Evolutionary conservation across 371 early-diverging fungal species (phyloP).

Genomic region (Circinella umbellata): DNA sequence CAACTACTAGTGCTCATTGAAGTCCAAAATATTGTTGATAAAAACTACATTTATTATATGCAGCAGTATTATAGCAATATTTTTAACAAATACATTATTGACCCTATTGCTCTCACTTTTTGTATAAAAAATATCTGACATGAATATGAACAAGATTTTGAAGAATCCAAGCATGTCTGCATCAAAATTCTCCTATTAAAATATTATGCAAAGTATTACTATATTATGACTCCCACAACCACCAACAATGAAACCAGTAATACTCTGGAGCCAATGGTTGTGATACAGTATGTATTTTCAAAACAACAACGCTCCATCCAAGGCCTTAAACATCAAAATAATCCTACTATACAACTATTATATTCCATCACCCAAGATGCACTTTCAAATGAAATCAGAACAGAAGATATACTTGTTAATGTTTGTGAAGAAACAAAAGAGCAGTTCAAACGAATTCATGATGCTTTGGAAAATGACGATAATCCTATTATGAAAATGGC

Average conservation of each 20-base stretch:
- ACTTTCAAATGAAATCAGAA: no score
- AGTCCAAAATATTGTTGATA: no score
- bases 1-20: no score
- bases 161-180: not conserved
- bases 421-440: not conserved
- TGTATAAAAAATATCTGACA: not conserved
- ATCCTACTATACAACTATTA: not conserved
- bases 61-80: no score
- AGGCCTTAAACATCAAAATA: not conserved
- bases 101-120: not conserved
- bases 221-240: not conserved
- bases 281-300: not conserved
- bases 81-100: no score
- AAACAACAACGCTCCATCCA: not conserved
- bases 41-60: no score
- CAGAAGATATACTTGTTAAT: constrained; percentile 1
- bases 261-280: not conserved
- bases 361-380: not conserved
- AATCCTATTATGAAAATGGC: not conserved
- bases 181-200: not conserved
- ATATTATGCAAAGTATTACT: not conserved
- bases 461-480: constrained; percentile 1
- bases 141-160: not conserved
- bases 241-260: not conserved
- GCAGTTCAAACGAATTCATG: constrained; percentile 3